These are phyloP conservation scores for Trichophyton simii DNA, from an alignment of 2,329 filamentous ascomycete genomes.

Conservation along the genomic window DNA sequence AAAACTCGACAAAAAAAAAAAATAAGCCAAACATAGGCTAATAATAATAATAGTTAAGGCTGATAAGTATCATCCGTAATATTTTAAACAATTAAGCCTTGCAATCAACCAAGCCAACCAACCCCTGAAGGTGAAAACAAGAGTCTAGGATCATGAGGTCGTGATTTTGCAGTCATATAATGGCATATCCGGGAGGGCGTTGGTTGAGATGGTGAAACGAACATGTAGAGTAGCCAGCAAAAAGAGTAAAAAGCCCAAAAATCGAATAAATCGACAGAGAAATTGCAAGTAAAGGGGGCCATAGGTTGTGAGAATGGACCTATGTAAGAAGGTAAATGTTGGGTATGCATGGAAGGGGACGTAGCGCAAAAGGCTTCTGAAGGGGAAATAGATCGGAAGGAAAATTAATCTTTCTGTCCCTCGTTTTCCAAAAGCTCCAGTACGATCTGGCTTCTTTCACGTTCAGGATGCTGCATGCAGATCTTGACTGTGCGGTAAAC, in stretches of 20 bases:
- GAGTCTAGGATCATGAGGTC: constrained; percentile 2
- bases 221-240: not conserved
- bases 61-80: not conserved
- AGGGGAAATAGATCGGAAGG: not conserved
- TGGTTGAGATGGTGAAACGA: not conserved
- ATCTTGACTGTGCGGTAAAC: constrained; percentile 72
- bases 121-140: not conserved
- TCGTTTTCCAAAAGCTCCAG: constrained; percentile 88
- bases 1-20: not conserved
- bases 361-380: not conserved
- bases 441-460: constrained; percentile 72
- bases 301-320: not conserved
- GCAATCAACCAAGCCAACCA: not conserved
- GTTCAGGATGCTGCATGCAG: constrained; percentile 85
- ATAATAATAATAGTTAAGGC: not conserved
- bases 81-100: not conserved
- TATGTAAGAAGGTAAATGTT: not conserved
- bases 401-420: constrained; percentile 49
- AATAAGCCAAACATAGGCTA: not conserved
- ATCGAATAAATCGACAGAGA: not conserved
- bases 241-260: not conserved
- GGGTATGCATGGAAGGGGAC: not conserved
- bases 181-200: not conserved
- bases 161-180: not conserved
- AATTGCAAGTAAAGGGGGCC: not conserved